Evolutionary conservation across 306 rosid species (phyloP).

Genomic region (Cicer judaicum): DNA sequence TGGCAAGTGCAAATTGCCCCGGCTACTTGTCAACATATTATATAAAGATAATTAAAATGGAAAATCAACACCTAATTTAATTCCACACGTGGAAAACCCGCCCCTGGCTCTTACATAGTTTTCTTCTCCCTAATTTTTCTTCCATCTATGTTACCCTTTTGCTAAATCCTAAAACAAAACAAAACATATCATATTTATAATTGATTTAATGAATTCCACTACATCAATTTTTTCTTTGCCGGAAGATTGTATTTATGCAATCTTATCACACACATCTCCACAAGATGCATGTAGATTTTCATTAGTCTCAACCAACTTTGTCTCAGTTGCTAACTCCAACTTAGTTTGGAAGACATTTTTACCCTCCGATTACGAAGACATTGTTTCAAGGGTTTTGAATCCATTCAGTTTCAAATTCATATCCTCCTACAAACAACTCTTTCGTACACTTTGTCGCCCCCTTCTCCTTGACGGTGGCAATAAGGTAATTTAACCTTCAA

Average conservation of each 20-base stretch:
- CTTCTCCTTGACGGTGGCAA: conserved; percentile 59
- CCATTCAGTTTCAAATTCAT: conserved; percentile 37
- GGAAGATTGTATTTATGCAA: conserved; percentile 52
- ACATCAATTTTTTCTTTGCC: conserved; percentile 49
- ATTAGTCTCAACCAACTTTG: conserved; percentile 53
- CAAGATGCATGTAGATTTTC: conserved; percentile 51
- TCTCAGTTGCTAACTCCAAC: conserved; percentile 53
- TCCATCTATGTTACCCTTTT: neutral
- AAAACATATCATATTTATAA: too few species aligned
- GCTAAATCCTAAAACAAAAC: neutral
- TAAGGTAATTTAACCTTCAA: conserved; percentile 44
- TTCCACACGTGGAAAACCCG: neutral
- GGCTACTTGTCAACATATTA: neutral
- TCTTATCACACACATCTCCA: conserved; percentile 58
- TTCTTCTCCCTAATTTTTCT: neutral
- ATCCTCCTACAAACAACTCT: conserved; percentile 59
- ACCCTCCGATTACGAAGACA: conserved; percentile 54
- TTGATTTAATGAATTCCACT: neutral
- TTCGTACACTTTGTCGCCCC: conserved; percentile 48
- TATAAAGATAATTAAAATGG: neutral
- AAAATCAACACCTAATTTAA: neutral
- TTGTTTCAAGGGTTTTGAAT: conserved; percentile 46
- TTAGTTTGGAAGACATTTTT: conserved; percentile 62
- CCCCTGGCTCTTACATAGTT: neutral
- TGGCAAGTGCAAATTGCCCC: neutral